Evolutionary conservation across 2,329 filamentous ascomycete species (phyloP).

Genomic region (Albifimbria verrucaria): DNA sequence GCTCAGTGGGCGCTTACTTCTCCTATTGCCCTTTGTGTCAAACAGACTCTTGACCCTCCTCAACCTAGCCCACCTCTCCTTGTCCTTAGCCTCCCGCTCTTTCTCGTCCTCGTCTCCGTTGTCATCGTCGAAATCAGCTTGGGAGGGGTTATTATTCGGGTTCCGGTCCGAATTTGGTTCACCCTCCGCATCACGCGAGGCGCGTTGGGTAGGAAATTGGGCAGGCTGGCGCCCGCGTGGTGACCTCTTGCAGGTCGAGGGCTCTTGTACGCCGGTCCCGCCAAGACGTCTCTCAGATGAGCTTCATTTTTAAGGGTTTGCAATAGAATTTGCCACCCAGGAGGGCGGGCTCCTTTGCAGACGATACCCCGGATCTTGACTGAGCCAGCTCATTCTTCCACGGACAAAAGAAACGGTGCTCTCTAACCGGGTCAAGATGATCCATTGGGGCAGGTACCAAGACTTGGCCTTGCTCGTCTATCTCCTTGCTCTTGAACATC

Average conservation of each 20-base stretch:
- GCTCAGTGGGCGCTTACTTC: slow-evolving; percentile 38
- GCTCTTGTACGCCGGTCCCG: slow-evolving; percentile 19
- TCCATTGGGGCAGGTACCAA: slow-evolving; percentile 61
- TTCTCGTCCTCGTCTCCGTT: slow-evolving; percentile 37
- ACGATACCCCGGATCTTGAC: slow-evolving; percentile 33
- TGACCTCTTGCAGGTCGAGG: slow-evolving; percentile 13
- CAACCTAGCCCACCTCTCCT: slow-evolving; percentile 70
- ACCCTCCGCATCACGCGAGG: neutral
- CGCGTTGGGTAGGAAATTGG: slow-evolving; percentile 13
- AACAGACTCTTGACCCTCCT: slow-evolving; percentile 70
- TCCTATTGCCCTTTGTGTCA: slow-evolving; percentile 60
- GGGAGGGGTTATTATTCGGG: slow-evolving; percentile 1
- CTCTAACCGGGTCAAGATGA: slow-evolving; percentile 63
- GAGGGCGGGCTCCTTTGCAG: slow-evolving; percentile 31
- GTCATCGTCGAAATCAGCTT: slow-evolving; percentile 7
- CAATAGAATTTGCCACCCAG: slow-evolving; percentile 54
- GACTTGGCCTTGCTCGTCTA: slow-evolving; percentile 50
- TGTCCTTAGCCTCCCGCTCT: slow-evolving; percentile 57
- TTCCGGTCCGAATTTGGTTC: neutral
- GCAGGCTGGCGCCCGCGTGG: neutral
- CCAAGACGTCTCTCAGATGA: slow-evolving; percentile 41
- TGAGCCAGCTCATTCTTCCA: slow-evolving; percentile 69
- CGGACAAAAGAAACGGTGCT: slow-evolving; percentile 81
- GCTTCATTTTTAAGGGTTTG: slow-evolving; percentile 58
- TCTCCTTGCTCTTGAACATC: slow-evolving; percentile 81